Evolutionary conservation across 495 filamentous ascomycete genomes (phyloP).

Genomic region (Pyronema omphalodes): DNA sequence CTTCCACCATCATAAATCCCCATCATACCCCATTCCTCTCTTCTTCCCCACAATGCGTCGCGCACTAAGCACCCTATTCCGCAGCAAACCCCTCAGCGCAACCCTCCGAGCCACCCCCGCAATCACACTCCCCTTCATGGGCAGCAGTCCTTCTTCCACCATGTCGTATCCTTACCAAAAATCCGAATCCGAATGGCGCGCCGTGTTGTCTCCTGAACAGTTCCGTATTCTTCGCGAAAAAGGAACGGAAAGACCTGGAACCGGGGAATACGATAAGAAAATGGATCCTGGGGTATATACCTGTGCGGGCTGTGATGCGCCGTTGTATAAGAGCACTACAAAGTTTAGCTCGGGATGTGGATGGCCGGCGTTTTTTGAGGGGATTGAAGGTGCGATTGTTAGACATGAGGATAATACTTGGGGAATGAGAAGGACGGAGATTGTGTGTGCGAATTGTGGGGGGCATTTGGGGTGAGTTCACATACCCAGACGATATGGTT

Average conservation of each 20-base stretch:
- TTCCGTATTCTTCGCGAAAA: constrained; percentile 82
- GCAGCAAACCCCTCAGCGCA: not conserved
- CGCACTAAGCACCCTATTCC: not conserved
- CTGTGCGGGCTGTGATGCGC: constrained; percentile 70
- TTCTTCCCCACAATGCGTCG: not conserved
- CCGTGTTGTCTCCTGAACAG: constrained; percentile 68
- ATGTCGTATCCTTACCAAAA: constrained; percentile 73
- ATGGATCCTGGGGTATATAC: constrained; percentile 60
- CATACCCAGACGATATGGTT: not conserved
- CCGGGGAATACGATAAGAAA: constrained; percentile 77
- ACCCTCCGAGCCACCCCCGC: not conserved
- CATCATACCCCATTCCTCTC: not conserved
- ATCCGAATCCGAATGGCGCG: constrained; percentile 68
- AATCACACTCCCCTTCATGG: not conserved
- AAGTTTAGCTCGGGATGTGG: constrained; percentile 95
- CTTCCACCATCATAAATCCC: not conserved
- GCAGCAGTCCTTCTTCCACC: constrained; percentile 22
- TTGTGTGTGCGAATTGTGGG: constrained; percentile 81
- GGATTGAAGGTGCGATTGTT: constrained; percentile 70
- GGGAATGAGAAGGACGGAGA: constrained; percentile 81
- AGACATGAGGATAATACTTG: constrained; percentile 55
- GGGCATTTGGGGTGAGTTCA: constrained; percentile 54
- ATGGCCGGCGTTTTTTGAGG: constrained; percentile 96
- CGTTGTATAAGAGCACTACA: constrained; percentile 73
- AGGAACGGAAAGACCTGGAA: constrained; percentile 65